Evolutionary conservation across 2,329 filamentous ascomycete genomes (phyloP).

Genomic region (Hypoxylon sp.): DNA sequence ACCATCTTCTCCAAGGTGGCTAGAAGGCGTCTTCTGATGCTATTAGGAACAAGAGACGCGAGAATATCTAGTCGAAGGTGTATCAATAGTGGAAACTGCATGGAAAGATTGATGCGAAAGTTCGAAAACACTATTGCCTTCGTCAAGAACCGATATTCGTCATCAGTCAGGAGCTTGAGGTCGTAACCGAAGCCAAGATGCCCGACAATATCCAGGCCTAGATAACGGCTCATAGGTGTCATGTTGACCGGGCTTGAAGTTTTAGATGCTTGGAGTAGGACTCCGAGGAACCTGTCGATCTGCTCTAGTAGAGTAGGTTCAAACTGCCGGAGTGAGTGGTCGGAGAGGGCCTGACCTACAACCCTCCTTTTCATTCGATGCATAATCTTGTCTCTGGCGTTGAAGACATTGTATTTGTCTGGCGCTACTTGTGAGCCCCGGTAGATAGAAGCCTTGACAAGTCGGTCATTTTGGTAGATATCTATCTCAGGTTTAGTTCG

Average conservation of each 20-base stretch:
- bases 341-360: not conserved
- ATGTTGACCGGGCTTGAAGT: slow-evolving; percentile 6
- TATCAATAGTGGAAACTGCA: not conserved
- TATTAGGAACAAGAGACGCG: slow-evolving; percentile 1
- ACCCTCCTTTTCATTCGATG: slow-evolving; percentile 8
- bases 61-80: not conserved
- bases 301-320: slow-evolving; percentile 5
- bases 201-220: slow-evolving; percentile 8
- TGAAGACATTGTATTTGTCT: slow-evolving; percentile 17
- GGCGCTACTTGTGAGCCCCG: not conserved
- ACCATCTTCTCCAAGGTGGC: not conserved
- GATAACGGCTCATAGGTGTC: not conserved
- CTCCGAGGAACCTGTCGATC: not conserved
- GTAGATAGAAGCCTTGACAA: slow-evolving; percentile 9
- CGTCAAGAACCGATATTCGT: slow-evolving; percentile 9
- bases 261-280: not conserved
- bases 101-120: not conserved
- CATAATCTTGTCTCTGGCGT: not conserved
- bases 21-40: not conserved
- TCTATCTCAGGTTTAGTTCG: not conserved
- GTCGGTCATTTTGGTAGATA: slow-evolving; percentile 4
- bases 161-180: not conserved
- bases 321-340: not conserved
- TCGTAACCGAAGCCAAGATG: slow-evolving; percentile 15
- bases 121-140: not conserved